Percentiles rank a stretch among this genome's conserved stretches.
phyloP scores from a whole-genome alignment of 139 green algal species.

The Pedinophyceae sp. region DNA sequence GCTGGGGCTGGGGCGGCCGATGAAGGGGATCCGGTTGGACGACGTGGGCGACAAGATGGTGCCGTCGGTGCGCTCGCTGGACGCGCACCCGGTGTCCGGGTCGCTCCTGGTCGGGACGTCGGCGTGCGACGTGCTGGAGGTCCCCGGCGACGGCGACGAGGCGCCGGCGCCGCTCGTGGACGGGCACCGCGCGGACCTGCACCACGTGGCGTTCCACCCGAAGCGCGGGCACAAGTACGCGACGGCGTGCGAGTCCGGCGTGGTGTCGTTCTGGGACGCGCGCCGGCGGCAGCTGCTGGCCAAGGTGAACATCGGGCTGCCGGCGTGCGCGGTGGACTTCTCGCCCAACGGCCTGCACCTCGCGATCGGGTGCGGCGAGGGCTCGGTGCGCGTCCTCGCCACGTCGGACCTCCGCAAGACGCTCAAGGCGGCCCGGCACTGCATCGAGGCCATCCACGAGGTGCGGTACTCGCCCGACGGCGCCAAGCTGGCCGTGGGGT shows the following conservation, averaged over 20 bases:
- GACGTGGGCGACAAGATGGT: slow-evolving; percentile 18
- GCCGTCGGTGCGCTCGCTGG: slow-evolving; percentile 30
- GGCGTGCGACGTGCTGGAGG: background rate
- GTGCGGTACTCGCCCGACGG: background rate
- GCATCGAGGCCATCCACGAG: background rate
- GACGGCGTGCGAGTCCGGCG: slow-evolving; percentile 25
- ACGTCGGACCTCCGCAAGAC: slow-evolving; percentile 2
- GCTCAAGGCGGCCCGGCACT: background rate
- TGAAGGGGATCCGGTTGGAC: slow-evolving; percentile 13
- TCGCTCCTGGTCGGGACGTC: background rate
- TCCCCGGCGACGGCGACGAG: background rate
- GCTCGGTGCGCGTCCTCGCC: slow-evolving; percentile 20
- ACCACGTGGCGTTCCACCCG: slow-evolving; percentile 22
- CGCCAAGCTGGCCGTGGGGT: slow-evolving; percentile 6
- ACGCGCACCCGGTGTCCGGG: slow-evolving; percentile 8
- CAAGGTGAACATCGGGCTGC: slow-evolving; percentile 24
- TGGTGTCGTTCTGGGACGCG: slow-evolving; percentile 35
- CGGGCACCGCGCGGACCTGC: slow-evolving; percentile 22
- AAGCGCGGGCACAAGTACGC: slow-evolving; percentile 34
- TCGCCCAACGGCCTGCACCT: slow-evolving; percentile 33
- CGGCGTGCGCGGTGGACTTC: slow-evolving; percentile 21
- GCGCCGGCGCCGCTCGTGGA: slow-evolving; percentile 1
- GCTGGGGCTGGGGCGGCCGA: slow-evolving; percentile 8
- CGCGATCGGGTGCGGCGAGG: slow-evolving; percentile 26
- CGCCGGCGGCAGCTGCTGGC: slow-evolving; percentile 27